Evolutionary conservation across 192 early-diverging fungal species (phyloP).

Genomic region (Coemansia sp.): DNA sequence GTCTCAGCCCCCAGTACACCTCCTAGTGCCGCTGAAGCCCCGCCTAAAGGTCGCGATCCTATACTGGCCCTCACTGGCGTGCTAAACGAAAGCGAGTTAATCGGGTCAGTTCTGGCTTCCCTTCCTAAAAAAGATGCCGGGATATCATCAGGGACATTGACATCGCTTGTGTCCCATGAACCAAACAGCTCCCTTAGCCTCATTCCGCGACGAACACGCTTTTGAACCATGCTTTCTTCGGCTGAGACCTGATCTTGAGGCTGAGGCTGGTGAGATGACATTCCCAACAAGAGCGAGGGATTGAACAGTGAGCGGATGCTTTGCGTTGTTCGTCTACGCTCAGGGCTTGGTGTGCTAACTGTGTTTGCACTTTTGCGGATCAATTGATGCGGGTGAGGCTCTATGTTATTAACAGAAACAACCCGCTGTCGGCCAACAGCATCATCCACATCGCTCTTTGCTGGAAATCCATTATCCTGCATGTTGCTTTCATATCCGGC

Average conservation of each 20-base stretch:
- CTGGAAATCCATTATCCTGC: background rate
- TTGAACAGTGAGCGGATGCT: slow-evolving; percentile 46
- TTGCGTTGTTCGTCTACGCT: slow-evolving; percentile 12
- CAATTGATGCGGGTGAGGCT: slow-evolving; percentile 5
- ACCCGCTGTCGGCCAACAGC: background rate
- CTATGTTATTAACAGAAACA: slow-evolving; percentile 1
- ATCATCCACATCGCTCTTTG: background rate
- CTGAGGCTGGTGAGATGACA: slow-evolving; percentile 4
- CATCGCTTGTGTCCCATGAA: slow-evolving; percentile 20
- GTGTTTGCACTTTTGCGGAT: slow-evolving; percentile 15
- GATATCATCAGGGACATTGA: background rate
- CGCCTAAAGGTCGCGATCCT: slow-evolving; percentile 8
- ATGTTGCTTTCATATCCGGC: background rate
- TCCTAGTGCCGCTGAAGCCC: background rate
- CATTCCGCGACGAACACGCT: slow-evolving; percentile 41
- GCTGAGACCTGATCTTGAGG: slow-evolving; percentile 1
- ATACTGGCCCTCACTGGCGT: slow-evolving; percentile 35
- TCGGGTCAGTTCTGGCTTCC: slow-evolving; percentile 19
- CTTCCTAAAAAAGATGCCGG: background rate
- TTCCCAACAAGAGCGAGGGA: slow-evolving; percentile 10
- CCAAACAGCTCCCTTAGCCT: slow-evolving; percentile 47
- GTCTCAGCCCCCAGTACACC: slow-evolving; percentile 1
- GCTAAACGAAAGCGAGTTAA: slow-evolving; percentile 44
- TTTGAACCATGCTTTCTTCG: slow-evolving; percentile 23
- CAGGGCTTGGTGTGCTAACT: slow-evolving; percentile 13